Evolutionary conservation across 1,284 basidiomycete genomes (phyloP).

Genomic region (Cutaneotrichosporon sp.): DNA sequence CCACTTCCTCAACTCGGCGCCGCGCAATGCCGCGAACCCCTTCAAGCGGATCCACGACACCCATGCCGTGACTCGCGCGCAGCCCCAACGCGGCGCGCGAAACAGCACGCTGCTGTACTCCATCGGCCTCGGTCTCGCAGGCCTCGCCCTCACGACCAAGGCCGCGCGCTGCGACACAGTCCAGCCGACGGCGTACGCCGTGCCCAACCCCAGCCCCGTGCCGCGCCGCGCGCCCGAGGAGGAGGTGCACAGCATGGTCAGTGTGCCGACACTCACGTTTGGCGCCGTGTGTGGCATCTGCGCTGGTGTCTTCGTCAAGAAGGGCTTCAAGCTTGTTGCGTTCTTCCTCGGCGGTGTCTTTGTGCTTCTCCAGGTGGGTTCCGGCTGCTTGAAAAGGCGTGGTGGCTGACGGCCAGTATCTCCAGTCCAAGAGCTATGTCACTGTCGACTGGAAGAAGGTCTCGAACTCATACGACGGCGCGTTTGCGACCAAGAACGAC

Average conservation of each 20-base stretch:
- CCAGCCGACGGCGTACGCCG: not conserved
- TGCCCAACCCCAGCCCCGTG: not conserved
- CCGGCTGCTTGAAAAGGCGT: no score
- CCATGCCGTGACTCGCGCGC: slow-evolving; percentile 3
- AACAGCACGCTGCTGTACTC: slow-evolving; percentile 22
- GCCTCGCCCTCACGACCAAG: slow-evolving; percentile 12
- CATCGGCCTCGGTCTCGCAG: slow-evolving; percentile 36
- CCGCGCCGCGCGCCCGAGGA: slow-evolving; percentile 35
- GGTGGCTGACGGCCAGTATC: slow-evolving; percentile 57
- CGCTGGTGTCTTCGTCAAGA: slow-evolving; percentile 89
- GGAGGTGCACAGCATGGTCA: slow-evolving; percentile 69
- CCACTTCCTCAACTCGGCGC: slow-evolving; percentile 17
- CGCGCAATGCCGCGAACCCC: slow-evolving; percentile 9
- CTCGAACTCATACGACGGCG: slow-evolving; percentile 60
- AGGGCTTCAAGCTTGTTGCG: slow-evolving; percentile 76
- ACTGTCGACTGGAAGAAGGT: slow-evolving; percentile 71
- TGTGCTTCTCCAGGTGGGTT: slow-evolving; percentile 74
- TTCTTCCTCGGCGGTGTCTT: slow-evolving; percentile 81
- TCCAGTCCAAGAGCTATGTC: slow-evolving; percentile 64
- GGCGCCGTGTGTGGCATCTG: slow-evolving; percentile 83
- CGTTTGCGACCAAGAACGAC: slow-evolving; percentile 63
- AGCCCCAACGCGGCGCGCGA: not conserved
- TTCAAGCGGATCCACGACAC: slow-evolving; percentile 15
- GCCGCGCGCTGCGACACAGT: slow-evolving; percentile 10
- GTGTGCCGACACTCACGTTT: slow-evolving; percentile 76